These are phyloP conservation scores for Suillus spraguei DNA, from an alignment of 768 basidiomycete species.

Conservation along the genomic window DNA sequence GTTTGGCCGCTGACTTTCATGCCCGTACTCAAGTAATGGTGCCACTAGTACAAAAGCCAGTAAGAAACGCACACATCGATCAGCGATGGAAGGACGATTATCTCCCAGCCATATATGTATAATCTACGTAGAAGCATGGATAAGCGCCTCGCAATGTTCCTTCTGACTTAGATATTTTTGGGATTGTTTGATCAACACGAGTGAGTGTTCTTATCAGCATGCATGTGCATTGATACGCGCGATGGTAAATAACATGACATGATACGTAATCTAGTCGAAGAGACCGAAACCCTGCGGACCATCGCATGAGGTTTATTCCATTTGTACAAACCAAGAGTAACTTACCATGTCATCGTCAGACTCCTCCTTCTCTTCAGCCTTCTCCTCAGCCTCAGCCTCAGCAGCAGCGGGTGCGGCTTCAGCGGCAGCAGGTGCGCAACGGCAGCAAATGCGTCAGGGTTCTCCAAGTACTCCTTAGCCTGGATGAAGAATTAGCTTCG, in stretches of 20 bases:
- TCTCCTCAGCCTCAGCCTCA: constrained; percentile 65
- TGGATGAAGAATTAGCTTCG: constrained; percentile 31
- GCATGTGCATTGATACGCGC: constrained; percentile 21
- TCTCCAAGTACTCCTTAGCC: constrained; percentile 96
- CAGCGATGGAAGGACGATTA: neutral
- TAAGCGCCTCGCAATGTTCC: neutral
- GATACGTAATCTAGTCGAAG: constrained; percentile 65
- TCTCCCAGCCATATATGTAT: neutral
- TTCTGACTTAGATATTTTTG: neutral
- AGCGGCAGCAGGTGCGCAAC: constrained; percentile 64
- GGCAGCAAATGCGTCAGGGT: constrained; percentile 96
- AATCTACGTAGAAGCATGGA: neutral
- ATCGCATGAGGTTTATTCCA: constrained; percentile 10
- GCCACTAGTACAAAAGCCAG: neutral
- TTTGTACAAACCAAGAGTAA: neutral
- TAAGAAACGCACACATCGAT: constrained; percentile 9
- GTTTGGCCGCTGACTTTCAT: neutral
- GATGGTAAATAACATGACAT: constrained; percentile 20
- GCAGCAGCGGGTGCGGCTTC: constrained; percentile 55
- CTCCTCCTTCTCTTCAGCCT: constrained; percentile 83
- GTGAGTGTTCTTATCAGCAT: constrained; percentile 11
- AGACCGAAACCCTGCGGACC: constrained; percentile 82
- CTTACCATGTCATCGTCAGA: constrained; percentile 89
- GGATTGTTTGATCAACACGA: neutral
- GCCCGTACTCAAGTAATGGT: neutral